Conservation (phyloP, 306 rosid species). For the Canavalia gladiata region DNA sequence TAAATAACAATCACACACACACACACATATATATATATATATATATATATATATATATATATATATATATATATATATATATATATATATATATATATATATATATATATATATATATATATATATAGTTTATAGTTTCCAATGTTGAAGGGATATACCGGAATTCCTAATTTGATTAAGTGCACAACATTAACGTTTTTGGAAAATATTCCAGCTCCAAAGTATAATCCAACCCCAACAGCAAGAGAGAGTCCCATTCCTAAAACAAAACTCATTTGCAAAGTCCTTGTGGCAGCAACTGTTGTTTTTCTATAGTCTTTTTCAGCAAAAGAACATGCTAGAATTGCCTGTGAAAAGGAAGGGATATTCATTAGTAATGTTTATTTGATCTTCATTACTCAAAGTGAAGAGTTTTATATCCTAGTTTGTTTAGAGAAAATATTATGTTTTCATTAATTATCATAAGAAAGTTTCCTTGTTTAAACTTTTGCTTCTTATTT, state of each 20-base stretch:
- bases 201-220: constrained; percentile 84
- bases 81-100: too few relatives aligned
- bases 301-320: constrained; percentile 72
- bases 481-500: too few relatives aligned
- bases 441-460: not conserved
- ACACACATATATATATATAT: too few relatives aligned
- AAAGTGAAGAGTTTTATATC: not conserved
- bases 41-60: too few relatives aligned
- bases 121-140: not conserved
- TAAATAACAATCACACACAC: not conserved
- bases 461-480: not conserved
- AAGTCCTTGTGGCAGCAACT: constrained; percentile 67
- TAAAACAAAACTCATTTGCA: constrained; percentile 78
- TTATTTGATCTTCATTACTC: not conserved
- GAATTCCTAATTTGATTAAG: constrained; percentile 71
- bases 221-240: constrained; percentile 78
- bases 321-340: constrained; percentile 87
- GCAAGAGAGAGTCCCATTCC: constrained; percentile 73
- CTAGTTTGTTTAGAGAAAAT: not conserved
- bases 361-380: not conserved
- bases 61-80: too few relatives aligned
- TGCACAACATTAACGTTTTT: constrained; percentile 67
- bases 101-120: too few relatives aligned
- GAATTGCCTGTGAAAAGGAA: constrained; percentile 66
- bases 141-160: constrained; percentile 53